Base-by-base conservation (phyloP, 2,329 filamentous ascomycete species). In the Nectriaceae sp. region DNA sequence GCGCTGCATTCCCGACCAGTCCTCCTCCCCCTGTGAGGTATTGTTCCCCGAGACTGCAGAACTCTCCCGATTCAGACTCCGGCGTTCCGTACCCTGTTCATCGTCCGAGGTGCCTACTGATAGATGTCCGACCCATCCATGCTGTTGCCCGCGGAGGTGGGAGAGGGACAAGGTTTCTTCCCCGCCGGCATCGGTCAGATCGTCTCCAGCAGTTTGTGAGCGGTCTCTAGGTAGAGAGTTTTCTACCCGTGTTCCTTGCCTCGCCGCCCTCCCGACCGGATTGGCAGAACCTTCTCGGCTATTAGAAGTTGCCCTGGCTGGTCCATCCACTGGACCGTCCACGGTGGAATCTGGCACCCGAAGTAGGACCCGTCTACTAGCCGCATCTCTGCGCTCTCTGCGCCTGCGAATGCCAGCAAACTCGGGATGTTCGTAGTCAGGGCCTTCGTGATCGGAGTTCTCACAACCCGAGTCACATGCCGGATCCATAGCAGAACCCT, bases 1-100 rank as follows among this genome's bases (percentile, higher is more conserved):
- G 42, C 78, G 77, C 57, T 89, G 85, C 79, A 92, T 87, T 39
- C 85, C 82, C 19, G 80, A 77, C 65, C 64, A 67, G 4, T 72
- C 71, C 21, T 75, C 72, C 5, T 74, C 72, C 13, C 65, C 56
- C 37, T 44, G 50, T 26, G 47, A 50, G n/a, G 54, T 50, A 31
- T 53, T 54, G 42, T 47, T 56, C 19, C 47, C 49, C 5, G 54
- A 50, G 26, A 42, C 19, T 22, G 57, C 39, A 4, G 63, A 60
- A 26, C 46, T 52, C 42, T 64, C 63, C 31, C 56, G 46, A 39
- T 54, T 54, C 16, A 42, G 38, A 24, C 53, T 46, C 33, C 44
- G 49, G 40, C 39, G 50, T 19, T 63, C 61, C 18, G 52, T 38
- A 21, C 38, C 52, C 31, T 58, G 56, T 21, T 62, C 59, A 15